Conservation (phyloP, 2,329 filamentous ascomycete species). For the Epichloe sp. region DNA sequence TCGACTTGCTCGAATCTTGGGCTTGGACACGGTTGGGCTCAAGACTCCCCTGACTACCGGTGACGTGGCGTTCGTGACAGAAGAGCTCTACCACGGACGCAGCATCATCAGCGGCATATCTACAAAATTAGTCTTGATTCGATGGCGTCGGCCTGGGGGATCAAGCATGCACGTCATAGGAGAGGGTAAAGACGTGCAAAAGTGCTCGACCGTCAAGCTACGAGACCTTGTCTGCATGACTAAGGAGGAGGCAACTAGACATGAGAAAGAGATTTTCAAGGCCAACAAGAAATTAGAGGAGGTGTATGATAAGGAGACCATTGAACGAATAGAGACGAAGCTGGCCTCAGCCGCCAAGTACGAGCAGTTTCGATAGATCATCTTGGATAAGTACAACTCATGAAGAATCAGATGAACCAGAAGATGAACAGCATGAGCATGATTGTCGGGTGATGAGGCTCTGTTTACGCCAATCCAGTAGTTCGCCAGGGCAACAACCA, state of each 20-base stretch:
- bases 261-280: constrained; percentile 68
- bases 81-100: constrained; percentile 76
- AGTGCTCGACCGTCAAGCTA: constrained; percentile 54
- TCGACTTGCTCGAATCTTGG: constrained; percentile 43
- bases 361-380: constrained; percentile 33
- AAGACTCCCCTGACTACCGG: constrained; percentile 60
- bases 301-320: constrained; percentile 56
- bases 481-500: too few relatives aligned
- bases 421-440: not conserved
- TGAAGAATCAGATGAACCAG: not conserved
- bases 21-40: constrained; percentile 44
- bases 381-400: not conserved
- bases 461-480: too few relatives aligned
- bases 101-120: constrained; percentile 73
- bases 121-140: constrained; percentile 63
- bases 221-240: constrained; percentile 80
- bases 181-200: constrained; percentile 58
- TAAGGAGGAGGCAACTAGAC: constrained; percentile 70
- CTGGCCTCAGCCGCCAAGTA: constrained; percentile 53
- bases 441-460: not conserved
- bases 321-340: constrained; percentile 54
- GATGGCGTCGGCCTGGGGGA: constrained; percentile 58
- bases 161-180: constrained; percentile 50
- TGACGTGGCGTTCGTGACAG: constrained; percentile 77
- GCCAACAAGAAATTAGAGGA: constrained; percentile 55